Evolutionary conservation across 2,329 filamentous ascomycete species (phyloP).

Genomic region (Penicillium polonicum): DNA sequence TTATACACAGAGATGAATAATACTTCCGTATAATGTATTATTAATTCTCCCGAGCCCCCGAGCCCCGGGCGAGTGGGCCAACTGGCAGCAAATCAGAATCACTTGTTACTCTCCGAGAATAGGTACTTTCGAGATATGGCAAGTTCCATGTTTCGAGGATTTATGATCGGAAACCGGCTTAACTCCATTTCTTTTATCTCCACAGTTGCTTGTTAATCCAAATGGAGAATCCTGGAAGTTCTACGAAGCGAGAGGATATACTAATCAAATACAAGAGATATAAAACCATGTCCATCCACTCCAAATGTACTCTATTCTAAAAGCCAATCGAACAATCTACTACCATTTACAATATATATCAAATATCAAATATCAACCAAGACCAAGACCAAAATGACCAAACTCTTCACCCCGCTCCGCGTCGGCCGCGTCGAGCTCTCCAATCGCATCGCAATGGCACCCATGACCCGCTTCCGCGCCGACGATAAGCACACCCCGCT

Average conservation of each 20-base stretch:
- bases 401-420: slow-evolving; percentile 40
- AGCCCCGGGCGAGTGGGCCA: not conserved
- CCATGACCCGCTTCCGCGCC: slow-evolving; percentile 56
- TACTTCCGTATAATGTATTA: not conserved
- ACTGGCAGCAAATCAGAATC: not conserved
- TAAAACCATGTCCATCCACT: not conserved
- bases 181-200: not conserved
- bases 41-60: not conserved
- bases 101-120: too few species aligned
- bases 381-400: slow-evolving; percentile 20
- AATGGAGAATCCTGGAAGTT: not conserved
- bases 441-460: slow-evolving; percentile 56
- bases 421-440: slow-evolving; percentile 44
- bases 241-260: not conserved
- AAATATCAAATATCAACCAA: not conserved
- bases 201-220: slow-evolving; percentile 1
- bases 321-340: not conserved
- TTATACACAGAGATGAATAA: not conserved
- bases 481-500: slow-evolving; percentile 51
- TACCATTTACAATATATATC: not conserved
- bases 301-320: not conserved
- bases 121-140: not conserved
- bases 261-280: not conserved
- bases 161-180: not conserved
- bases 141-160: not conserved